Evolutionary conservation across 176 grass and related monocot species (phyloP).

Genomic region (Oryza brachyantha): DNA sequence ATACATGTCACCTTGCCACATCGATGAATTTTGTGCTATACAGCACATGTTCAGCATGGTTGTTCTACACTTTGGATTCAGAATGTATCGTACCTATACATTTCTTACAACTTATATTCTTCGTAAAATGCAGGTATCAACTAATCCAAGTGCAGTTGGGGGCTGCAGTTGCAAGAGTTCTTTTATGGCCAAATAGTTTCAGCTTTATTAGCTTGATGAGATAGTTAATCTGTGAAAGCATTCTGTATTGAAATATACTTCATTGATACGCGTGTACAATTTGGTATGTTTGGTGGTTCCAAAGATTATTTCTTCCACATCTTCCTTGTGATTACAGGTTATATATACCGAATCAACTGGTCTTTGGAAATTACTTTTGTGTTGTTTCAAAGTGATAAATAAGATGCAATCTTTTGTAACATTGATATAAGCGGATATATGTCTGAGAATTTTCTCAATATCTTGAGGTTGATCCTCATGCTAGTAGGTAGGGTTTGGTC

Average conservation of each 20-base stretch:
- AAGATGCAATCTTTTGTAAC: neutral
- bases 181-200: constrained; percentile 49
- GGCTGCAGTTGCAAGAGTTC: constrained; percentile 65
- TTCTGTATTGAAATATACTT: constrained; percentile 16
- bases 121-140: constrained; percentile 40
- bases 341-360: constrained; percentile 20
- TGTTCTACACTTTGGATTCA: neutral
- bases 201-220: constrained; percentile 10
- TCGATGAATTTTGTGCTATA: neutral
- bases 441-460: neutral
- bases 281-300: neutral
- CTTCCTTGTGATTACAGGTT: constrained; percentile 8
- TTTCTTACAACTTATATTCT: neutral
- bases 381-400: neutral
- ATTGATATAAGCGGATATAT: constrained; percentile 2
- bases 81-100: neutral
- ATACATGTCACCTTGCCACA: neutral
- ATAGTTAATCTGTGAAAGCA: neutral
- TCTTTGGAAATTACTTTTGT: neutral
- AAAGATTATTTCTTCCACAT: constrained; percentile 1
- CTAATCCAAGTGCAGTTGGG: constrained; percentile 54
- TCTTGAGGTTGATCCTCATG: neutral
- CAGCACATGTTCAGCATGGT: neutral
- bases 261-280: constrained; percentile 20
- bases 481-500: neutral